phyloP scores from a whole-genome alignment of 352 stramenopile genomes.

The Phytopythium aichiense region DNA sequence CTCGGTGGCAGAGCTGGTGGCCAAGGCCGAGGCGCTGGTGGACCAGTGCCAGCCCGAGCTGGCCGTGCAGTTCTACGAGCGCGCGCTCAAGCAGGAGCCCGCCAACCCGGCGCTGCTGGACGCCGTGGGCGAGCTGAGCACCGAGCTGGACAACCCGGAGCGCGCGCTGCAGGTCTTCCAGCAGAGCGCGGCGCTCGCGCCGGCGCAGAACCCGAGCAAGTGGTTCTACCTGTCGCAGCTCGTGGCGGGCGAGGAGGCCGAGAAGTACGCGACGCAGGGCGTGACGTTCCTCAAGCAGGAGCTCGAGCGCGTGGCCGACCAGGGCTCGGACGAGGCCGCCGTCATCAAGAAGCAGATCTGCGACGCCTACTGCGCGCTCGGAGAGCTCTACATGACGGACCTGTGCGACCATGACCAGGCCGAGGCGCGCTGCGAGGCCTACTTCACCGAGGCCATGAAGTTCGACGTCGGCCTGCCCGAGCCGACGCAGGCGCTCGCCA shows the following conservation, averaged over 20 bases:
- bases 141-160: conserved; percentile 79
- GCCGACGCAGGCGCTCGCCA: conserved; percentile 93
- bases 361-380: conserved; percentile 92
- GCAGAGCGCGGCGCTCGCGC: conserved; percentile 61
- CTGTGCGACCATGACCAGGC: conserved; percentile 92
- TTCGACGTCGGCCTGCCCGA: conserved; percentile 90
- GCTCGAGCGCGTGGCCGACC: conserved; percentile 30
- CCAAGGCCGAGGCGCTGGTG: conserved; percentile 80
- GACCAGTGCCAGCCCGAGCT: conserved; percentile 83
- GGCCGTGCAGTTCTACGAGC: conserved; percentile 83
- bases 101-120: conserved; percentile 68
- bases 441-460: conserved; percentile 87
- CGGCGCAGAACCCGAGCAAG: conserved; percentile 72
- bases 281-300: conserved; percentile 64
- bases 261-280: conserved; percentile 64
- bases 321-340: conserved; percentile 35
- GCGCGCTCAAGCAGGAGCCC: conserved; percentile 66
- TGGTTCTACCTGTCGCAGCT: conserved; percentile 87
- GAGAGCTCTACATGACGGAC: conserved; percentile 98
- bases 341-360: conserved; percentile 90
- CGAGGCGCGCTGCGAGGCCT: conserved; percentile 90
- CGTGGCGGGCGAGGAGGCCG: conserved; percentile 63
- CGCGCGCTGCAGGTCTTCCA: conserved; percentile 69
- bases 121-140: conserved; percentile 74
- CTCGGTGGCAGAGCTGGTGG: conserved; percentile 66